Percentiles rank a stretch among this genome's conserved stretches.
phyloP scores from a whole-genome alignment of 305 asterid species.

The Fraxinus dipetala region DNA sequence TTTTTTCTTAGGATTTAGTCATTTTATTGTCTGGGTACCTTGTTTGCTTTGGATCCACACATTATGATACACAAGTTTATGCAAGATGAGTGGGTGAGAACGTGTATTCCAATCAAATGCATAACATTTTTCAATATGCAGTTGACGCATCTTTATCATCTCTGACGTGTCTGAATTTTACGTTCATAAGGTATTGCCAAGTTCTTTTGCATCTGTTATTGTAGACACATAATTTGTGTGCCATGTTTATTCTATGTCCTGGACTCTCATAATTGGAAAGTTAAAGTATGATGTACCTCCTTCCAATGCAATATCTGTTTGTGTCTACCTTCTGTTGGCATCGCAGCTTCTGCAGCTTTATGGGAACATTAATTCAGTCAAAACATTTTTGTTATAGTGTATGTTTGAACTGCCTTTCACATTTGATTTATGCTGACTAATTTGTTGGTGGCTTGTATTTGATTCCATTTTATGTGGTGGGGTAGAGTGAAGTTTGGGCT shows the following conservation, averaged over 20 bases:
- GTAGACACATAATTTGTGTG: background rate
- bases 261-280: background rate
- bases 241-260: background rate
- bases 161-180: background rate
- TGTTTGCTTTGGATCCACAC: background rate
- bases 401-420: background rate
- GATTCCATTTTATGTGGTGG: background rate
- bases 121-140: background rate
- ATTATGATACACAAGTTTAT: background rate
- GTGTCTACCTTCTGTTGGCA: background rate
- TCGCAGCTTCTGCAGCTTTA: background rate
- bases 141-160: background rate
- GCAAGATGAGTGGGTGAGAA: conserved; percentile 1
- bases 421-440: background rate
- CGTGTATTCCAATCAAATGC: background rate
- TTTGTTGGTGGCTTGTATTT: background rate
- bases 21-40: background rate
- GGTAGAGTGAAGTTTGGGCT: background rate
- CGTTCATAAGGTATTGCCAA: background rate
- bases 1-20: background rate
- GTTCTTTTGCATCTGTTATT: background rate
- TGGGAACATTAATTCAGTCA: background rate
- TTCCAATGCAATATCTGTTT: background rate
- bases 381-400: background rate
- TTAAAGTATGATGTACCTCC: background rate